Conservation (phyloP, 1,139 yeast genomes). For the Petasospora fabianii region DNA sequence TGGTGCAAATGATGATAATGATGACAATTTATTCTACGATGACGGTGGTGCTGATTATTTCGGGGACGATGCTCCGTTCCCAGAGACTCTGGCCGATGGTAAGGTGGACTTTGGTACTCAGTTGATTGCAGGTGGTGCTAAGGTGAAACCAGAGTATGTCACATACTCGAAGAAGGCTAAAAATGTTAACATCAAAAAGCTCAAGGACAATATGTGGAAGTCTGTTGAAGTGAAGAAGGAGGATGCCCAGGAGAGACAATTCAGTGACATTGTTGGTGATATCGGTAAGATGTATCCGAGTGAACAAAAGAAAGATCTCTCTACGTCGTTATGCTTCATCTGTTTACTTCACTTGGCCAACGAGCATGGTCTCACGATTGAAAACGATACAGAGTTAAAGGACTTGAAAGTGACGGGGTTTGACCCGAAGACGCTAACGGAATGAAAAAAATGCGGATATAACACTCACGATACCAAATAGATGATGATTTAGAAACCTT, state of each 20-base stretch:
- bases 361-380: conserved; percentile 73
- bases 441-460: neutral
- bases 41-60: conserved; percentile 41
- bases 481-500: neutral
- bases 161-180: conserved; percentile 80
- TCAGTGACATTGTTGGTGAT: conserved; percentile 46
- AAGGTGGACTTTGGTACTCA: conserved; percentile 31
- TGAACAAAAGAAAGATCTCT: conserved; percentile 58
- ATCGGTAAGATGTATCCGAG: conserved; percentile 52
- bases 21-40: conserved; percentile 21
- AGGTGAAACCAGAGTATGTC: conserved; percentile 57
- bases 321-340: conserved; percentile 85
- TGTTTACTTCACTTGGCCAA: conserved; percentile 85
- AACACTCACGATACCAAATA: neutral
- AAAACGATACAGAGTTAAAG: conserved; percentile 10
- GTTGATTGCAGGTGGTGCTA: conserved; percentile 38
- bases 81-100: conserved; percentile 14
- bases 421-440: neutral
- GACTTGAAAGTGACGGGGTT: conserved; percentile 15
- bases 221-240: conserved; percentile 35
- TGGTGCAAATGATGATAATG: conserved; percentile 24
- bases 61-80: conserved; percentile 31
- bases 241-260: conserved; percentile 26
- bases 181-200: conserved; percentile 71
- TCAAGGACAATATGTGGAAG: conserved; percentile 84